A percentile compares a stretch with the other conserved stretches of the same genome.
phyloP scores from a whole-genome alignment of 306 rosid species.

The Medicago lupulina region DNA sequence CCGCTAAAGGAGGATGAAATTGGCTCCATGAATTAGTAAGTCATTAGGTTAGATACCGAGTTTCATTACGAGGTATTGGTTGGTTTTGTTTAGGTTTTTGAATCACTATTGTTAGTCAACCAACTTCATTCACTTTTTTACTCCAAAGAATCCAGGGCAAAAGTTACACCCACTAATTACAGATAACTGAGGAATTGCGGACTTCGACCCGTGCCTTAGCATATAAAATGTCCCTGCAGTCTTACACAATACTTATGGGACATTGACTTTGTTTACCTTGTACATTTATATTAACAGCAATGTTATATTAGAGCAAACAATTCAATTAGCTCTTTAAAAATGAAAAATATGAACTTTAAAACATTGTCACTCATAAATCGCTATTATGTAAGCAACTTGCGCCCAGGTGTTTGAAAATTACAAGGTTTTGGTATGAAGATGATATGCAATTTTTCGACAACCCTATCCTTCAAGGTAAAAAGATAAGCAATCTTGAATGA shows the following conservation, averaged over 20 bases:
- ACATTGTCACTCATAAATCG: constrained; percentile 38
- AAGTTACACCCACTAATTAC: no score
- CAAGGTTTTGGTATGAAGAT: constrained; percentile 42
- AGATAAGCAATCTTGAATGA: constrained; percentile 26
- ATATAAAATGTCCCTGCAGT: no score
- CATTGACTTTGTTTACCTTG: no score
- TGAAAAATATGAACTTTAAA: constrained; percentile 16
- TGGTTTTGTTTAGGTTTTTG: neutral
- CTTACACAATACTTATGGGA: no score
- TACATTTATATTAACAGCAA: no score
- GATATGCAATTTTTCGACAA: constrained; percentile 1
- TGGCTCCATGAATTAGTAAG: no score
- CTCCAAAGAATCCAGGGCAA: no score
- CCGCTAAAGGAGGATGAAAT: no score
- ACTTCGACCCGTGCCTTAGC: no score
- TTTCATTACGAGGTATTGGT: neutral
- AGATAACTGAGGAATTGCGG: no score
- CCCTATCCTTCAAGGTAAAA: neutral
- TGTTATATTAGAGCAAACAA: constrained; percentile 27
- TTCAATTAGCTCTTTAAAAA: neutral
- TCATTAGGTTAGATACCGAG: no score
- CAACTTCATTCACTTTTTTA: neutral
- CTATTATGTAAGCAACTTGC: constrained; percentile 42
- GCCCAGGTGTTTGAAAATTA: constrained; percentile 35
- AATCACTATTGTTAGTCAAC: neutral